phyloP scores from a whole-genome alignment of 495 filamentous ascomycete genomes.

The Penicillium coprophilum region DNA sequence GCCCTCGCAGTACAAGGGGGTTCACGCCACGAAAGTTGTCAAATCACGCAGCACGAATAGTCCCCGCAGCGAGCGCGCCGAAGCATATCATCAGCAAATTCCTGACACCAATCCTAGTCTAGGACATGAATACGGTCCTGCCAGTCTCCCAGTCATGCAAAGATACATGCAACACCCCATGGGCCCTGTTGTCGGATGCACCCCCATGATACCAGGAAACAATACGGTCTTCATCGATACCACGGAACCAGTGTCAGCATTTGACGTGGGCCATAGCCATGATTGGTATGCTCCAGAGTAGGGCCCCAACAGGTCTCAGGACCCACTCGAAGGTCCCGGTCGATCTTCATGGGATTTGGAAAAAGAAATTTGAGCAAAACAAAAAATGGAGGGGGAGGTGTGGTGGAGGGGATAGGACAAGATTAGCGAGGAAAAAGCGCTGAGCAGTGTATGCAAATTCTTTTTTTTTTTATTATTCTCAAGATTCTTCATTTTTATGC shows the following conservation, averaged over 20 bases:
- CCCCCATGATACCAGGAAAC: constrained; percentile 22
- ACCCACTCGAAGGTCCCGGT: constrained; percentile 18
- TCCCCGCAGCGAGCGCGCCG: constrained; percentile 19
- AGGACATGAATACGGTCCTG: background rate
- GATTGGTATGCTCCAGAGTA: constrained; percentile 18
- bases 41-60: background rate
- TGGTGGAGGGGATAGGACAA: background rate
- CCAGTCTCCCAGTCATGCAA: constrained; percentile 12
- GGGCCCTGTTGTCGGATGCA: constrained; percentile 29
- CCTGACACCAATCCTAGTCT: background rate
- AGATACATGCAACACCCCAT: constrained; percentile 21
- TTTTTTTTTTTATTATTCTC: constrained; percentile 1
- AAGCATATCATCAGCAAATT: constrained; percentile 11
- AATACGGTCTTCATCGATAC: constrained; percentile 29
- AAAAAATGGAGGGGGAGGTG: constrained; percentile 8
- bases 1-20: constrained; percentile 56
- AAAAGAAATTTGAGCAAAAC: constrained; percentile 4
- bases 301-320: constrained; percentile 18
- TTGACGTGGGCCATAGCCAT: constrained; percentile 23
- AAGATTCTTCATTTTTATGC: constrained; percentile 5
- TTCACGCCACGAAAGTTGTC: constrained; percentile 44
- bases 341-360: constrained; percentile 25
- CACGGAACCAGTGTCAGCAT: constrained; percentile 19
- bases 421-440: constrained; percentile 4
- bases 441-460: constrained; percentile 14